Evolutionary conservation across 345 rosid genomes (phyloP), one percentile per base, ranked within the genome.

Genomic region (Hevea brasiliensis): DNA sequence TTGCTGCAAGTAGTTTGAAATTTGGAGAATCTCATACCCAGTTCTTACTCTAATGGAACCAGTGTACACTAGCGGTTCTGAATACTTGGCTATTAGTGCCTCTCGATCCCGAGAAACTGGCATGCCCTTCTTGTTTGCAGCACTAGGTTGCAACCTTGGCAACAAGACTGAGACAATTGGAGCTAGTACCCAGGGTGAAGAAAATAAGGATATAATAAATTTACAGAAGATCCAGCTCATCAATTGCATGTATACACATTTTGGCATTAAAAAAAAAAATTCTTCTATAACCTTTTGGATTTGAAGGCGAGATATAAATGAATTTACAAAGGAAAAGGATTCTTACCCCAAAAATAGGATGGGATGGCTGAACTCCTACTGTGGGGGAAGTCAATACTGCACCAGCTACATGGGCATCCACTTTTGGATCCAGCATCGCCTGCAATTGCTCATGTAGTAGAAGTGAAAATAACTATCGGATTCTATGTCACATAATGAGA

Each of bases 281-380:
- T 32, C 37, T 32, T 32, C 2, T 32, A 4, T 32, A 2, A 32
- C 37, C 11, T 47, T 44, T 14, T 55, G 41, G 32, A 40, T 24
- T 20, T 0, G 13, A 50, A 14, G 29, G n/a, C 41, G 17, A 7
- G 62, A 3, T 23, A 58, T 13, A 17, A 4, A 7, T 6, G 17
- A 29, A 2, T 11, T 41, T 9, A 29, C 21, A 8, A 42, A 17
- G 27, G 12, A 44, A 24, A 0, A 41, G 40, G 24, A 12, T 73
- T 35, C 78, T 37, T 70, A 79, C 81, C 44, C 37, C 78, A 40
- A 74, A 64, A 50, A 79, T 64, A 35, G 81, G 75, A 70, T 79
- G 81, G 41, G 81, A 79, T 74, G 81, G 81, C 70, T 79, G 81
- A 74, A 79, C 77, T 70, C 81, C 78, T 13, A 74, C 75, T 8